Percentiles rank a stretch among this genome's conserved stretches.
Evolutionary conservation across 257 asterid species (phyloP).

Genomic region (Vinca minor): DNA sequence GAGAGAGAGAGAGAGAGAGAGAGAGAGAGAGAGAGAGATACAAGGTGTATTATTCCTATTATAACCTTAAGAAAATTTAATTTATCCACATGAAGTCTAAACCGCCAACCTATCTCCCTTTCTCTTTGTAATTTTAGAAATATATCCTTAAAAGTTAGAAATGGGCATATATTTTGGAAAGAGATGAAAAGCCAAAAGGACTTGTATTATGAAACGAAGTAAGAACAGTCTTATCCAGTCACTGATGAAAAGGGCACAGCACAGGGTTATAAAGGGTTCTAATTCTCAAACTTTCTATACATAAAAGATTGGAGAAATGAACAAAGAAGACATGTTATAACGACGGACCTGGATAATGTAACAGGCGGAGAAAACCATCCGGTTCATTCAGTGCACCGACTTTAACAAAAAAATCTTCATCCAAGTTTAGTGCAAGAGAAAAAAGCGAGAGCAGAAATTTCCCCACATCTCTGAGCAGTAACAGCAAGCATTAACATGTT

Average conservation of each 20-base stretch:
- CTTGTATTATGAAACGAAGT: too few species aligned
- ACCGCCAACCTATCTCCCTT: background rate
- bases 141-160: too few species aligned
- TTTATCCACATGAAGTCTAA: background rate
- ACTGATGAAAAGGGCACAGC: background rate
- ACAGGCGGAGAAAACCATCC: constrained; percentile 37
- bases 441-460: constrained; percentile 30
- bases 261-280: background rate
- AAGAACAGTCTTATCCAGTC: background rate
- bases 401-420: constrained; percentile 41
- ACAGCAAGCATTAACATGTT: constrained; percentile 11
- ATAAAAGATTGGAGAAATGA: background rate
- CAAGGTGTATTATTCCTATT: too few species aligned
- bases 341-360: constrained; percentile 46
- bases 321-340: background rate
- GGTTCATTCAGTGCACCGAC: constrained; percentile 42
- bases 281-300: background rate
- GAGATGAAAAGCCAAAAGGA: too few species aligned
- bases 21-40: too few species aligned
- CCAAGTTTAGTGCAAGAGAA: constrained; percentile 49
- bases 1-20: too few species aligned
- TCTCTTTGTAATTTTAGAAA: too few species aligned
- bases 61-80: background rate
- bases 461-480: constrained; percentile 37
- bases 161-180: too few species aligned